Evolutionary conservation across 345 rosid species (phyloP), one percentile per base, ranked within the genome.

Genomic region (Conringia planisiliqua): DNA sequence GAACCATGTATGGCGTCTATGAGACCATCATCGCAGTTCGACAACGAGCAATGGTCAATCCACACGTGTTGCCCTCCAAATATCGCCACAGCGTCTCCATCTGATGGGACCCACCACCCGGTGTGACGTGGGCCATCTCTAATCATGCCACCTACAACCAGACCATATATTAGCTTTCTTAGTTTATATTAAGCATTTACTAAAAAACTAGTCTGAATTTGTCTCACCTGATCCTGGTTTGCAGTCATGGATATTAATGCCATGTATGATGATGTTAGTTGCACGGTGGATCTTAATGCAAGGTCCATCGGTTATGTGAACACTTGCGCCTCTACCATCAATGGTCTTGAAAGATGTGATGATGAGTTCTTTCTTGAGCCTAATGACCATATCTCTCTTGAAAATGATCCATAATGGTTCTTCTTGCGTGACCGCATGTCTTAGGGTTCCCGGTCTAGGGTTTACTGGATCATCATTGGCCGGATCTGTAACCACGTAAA

Each of bases 21-120:
- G 60, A 90, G 86, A 3, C 96, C 96, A 55, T 90, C 96, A 0
- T 62, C 73, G 69, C 96, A 88, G 43, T 88, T 90, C 0, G 96
- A 90, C n/a, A 90, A 57, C 3, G 96, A 87, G 69, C 92, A 88
- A 66, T 90, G 96, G 73, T 90, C 96, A 5, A 88, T 71, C 96
- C 92, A 90, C 2, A 90, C 43, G 7, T 90, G 81, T 69, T 69
- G 72, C 66, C 96, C 84, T 14, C 68, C 68, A 62, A 81, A 86
- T 35, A 90, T 86, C 2, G 89, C 78, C 14, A 90, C 73, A 0
- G 89, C 93, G 2, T 90, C 96, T 6, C 93, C 96, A 60, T 90
- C 93, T 1, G 93, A 88, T 1, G 29, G 72, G 2, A 48, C 36
- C 88, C 89, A 85, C 75, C 62, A 79, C 6, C 93, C 96, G 3